phyloP scores from a whole-genome alignment of 345 rosid species.

The Salix caprea region DNA sequence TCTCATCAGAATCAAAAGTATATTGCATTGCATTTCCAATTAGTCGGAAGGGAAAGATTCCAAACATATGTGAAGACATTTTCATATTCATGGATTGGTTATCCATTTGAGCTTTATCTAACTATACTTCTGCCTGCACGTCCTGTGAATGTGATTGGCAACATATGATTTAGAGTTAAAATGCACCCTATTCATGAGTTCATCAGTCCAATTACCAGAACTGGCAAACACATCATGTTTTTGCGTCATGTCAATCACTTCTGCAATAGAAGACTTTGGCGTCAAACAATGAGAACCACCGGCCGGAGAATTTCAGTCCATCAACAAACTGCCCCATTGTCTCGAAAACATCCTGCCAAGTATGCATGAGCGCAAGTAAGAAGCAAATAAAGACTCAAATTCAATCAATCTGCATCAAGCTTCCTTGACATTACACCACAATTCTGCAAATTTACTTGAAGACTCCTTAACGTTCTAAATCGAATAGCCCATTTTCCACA shows the following conservation, averaged over 20 bases:
- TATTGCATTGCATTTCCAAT: background rate
- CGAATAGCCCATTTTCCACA: background rate
- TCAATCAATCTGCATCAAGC: background rate
- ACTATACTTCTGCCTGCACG: background rate
- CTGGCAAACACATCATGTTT: constrained; percentile 79
- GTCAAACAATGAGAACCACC: constrained; percentile 81
- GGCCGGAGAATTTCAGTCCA: constrained; percentile 82
- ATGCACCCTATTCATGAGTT: background rate
- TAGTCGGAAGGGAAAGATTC: background rate
- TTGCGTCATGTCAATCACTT: constrained; percentile 69
- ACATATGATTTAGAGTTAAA: background rate
- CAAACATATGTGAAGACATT: background rate
- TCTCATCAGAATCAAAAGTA: background rate
- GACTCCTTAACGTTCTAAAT: no score
- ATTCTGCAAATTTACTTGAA: no score
- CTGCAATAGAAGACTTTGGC: constrained; percentile 63
- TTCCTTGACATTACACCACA: no score
- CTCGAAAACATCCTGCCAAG: constrained; percentile 68
- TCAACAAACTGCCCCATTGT: constrained; percentile 85
- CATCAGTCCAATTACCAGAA: constrained; percentile 64
- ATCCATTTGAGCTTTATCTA: background rate
- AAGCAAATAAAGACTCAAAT: background rate
- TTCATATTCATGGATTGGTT: background rate
- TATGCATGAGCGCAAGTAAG: background rate
- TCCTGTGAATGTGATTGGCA: background rate